Evolutionary conservation across 164 flowering plant species (phyloP), one percentile per base, ranked within the genome.

Genomic region (Amborella trichopoda): DNA sequence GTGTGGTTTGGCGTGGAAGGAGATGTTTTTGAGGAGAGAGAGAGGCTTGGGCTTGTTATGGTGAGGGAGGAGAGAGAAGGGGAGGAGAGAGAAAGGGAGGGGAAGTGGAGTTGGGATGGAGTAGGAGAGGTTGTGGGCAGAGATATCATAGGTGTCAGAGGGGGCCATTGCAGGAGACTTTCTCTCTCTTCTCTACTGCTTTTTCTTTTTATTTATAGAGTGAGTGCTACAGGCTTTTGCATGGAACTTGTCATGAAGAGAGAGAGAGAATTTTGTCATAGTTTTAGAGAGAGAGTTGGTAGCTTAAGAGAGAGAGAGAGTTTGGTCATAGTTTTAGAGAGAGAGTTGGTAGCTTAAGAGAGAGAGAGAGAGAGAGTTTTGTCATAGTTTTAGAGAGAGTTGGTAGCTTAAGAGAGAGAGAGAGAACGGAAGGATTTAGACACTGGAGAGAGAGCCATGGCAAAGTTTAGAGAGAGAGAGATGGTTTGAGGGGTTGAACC

Each of bases 1-100:
- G 0, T 80, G 73, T 54, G 75, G 72, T 44, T 55, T 66, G 0
- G 94, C 89, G 0, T 37, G 46, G 45, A 90, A 86, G 18, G 93
- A 72, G 46, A 91, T 76, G 2, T 89, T 77, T 26, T 83, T 75
- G 33, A 90, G 84, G 21, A 90, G 52, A 26, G 53, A 43, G 28
- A 72, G 60, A 11, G 78, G 76, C 36, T 62, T 63, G 17, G 61
- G 63, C 48, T 63, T 67, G 19, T 20, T 39, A 2, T 63, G 65
- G 2, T 6, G 5, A 1, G 42, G 32, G 22, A 19, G 44, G n/a
- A 21, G 44, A 25, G 60, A 46, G 16, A 68, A 40, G 54, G 42
- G 20, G 17, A 60, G 48, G 0, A 53, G 14, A 1, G 56, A 41
- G 3, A 49, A 24, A 9, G 41, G 59, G 14, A 46, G 74, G 26